These are phyloP conservation scores for Baudoinia panamericana DNA, from an alignment of 495 filamentous ascomycete genomes.

Conservation along the genomic window DNA sequence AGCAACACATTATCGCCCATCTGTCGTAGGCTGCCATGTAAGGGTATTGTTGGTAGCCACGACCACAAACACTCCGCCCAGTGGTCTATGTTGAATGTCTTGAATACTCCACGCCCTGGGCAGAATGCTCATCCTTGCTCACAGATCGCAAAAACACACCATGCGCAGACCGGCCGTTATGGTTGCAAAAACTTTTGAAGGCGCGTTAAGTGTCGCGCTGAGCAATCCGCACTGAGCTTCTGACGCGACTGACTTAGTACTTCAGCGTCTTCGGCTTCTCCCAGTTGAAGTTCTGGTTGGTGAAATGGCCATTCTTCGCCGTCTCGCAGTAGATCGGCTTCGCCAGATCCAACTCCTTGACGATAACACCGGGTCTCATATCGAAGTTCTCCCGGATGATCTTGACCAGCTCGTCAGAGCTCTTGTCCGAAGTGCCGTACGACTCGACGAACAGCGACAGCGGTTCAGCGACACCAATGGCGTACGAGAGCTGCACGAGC, in stretches of 20 bases:
- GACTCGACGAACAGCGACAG: slow-evolving; percentile 80
- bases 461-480: slow-evolving; percentile 96
- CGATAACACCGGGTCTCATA: slow-evolving; percentile 92
- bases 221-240: too few relatives aligned
- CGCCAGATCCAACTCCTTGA: slow-evolving; percentile 87
- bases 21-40: too few relatives aligned
- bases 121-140: too few relatives aligned
- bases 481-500: slow-evolving; percentile 95
- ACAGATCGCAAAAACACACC: too few relatives aligned
- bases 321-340: slow-evolving; percentile 97
- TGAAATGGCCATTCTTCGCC: slow-evolving; percentile 99
- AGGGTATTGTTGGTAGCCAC: too few relatives aligned
- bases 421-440: slow-evolving; percentile 66
- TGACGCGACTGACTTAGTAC: slow-evolving; percentile 52
- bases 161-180: too few relatives aligned
- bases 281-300: slow-evolving; percentile 95
- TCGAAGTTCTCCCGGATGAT: slow-evolving; percentile 96
- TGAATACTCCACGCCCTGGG: too few relatives aligned
- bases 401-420: slow-evolving; percentile 68
- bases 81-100: too few relatives aligned
- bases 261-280: slow-evolving; percentile 93
- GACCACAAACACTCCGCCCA: too few relatives aligned
- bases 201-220: too few relatives aligned
- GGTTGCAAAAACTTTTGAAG: too few relatives aligned
- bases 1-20: too few relatives aligned